phyloP scores from a whole-genome alignment of 108 stramenopile genomes.

The Chaetoceros tenuissimus region DNA sequence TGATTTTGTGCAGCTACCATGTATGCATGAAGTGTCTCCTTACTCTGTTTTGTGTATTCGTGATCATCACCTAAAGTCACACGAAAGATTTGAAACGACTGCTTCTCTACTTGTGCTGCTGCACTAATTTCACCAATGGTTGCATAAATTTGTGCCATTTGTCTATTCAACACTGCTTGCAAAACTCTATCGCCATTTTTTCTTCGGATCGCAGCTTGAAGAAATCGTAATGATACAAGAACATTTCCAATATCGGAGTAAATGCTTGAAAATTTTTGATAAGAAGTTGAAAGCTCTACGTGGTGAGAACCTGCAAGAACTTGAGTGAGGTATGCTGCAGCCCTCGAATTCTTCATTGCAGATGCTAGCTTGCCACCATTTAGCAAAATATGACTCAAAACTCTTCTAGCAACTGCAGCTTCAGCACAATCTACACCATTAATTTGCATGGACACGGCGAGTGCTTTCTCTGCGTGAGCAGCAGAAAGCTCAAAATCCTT shows the following conservation, averaged over 20 bases:
- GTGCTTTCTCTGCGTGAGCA: slow-evolving; percentile 52
- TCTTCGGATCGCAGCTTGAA: slow-evolving; percentile 34
- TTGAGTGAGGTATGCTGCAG: slow-evolving; percentile 82
- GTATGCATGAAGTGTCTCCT: slow-evolving; percentile 32
- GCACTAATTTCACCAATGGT: slow-evolving; percentile 47
- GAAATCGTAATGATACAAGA: slow-evolving; percentile 43
- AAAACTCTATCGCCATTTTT: slow-evolving; percentile 52
- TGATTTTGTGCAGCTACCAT: slow-evolving; percentile 54
- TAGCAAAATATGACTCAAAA: slow-evolving; percentile 51
- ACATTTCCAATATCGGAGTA: slow-evolving; percentile 53
- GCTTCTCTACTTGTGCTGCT: slow-evolving; percentile 56
- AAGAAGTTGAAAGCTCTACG: slow-evolving; percentile 57
- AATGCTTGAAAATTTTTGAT: slow-evolving; percentile 73
- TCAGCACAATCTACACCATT: slow-evolving; percentile 74
- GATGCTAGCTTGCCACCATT: slow-evolving; percentile 23
- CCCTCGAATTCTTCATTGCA: slow-evolving; percentile 72
- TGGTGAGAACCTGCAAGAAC: slow-evolving; percentile 73
- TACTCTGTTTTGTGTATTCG: slow-evolving; percentile 50
- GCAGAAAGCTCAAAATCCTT: slow-evolving; percentile 59
- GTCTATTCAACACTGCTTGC: slow-evolving; percentile 56
- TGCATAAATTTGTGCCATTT: slow-evolving; percentile 37
- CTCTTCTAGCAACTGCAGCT: slow-evolving; percentile 38
- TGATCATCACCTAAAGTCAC: slow-evolving; percentile 55
- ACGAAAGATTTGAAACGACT: slow-evolving; percentile 43
- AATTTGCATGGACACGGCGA: slow-evolving; percentile 69